These are phyloP conservation scores for Rhododendron griersonianum DNA, from an alignment of 148 eudicot species.

Conservation along the genomic window DNA sequence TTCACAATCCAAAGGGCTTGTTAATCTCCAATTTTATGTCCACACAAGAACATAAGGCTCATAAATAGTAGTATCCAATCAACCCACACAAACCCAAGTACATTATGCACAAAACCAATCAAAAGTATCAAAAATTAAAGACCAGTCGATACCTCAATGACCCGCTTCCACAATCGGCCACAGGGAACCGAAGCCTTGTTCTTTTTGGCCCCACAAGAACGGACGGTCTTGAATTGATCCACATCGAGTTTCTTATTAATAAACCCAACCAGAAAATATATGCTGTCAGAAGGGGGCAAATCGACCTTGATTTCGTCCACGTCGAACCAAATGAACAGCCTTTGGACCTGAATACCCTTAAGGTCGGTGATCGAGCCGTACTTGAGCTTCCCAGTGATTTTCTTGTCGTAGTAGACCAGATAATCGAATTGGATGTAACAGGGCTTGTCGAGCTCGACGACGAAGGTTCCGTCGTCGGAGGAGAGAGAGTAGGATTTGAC, in stretches of 20 bases:
- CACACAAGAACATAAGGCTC: background rate
- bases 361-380: constrained; percentile 57
- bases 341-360: constrained; percentile 57
- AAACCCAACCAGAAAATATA: constrained; percentile 73
- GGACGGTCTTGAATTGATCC: constrained; percentile 60
- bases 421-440: constrained; percentile 71
- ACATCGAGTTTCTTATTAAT: constrained; percentile 71
- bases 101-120: background rate
- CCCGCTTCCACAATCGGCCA: constrained; percentile 4
- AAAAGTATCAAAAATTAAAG: background rate
- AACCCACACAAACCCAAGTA: background rate
- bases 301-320: constrained; percentile 78
- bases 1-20: background rate
- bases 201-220: constrained; percentile 32
- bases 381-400: constrained; percentile 47
- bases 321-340: constrained; percentile 50
- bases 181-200: constrained; percentile 16
- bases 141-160: constrained; percentile 17
- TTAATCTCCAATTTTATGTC: background rate
- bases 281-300: constrained; percentile 66
- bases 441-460: constrained; percentile 37
- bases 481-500: constrained; percentile 50
- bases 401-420: constrained; percentile 49
- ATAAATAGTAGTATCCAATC: background rate
- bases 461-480: constrained; percentile 45